Conservation (phyloP, 2,329 filamentous ascomycete genomes). For the Elsinoe fawcettii region DNA sequence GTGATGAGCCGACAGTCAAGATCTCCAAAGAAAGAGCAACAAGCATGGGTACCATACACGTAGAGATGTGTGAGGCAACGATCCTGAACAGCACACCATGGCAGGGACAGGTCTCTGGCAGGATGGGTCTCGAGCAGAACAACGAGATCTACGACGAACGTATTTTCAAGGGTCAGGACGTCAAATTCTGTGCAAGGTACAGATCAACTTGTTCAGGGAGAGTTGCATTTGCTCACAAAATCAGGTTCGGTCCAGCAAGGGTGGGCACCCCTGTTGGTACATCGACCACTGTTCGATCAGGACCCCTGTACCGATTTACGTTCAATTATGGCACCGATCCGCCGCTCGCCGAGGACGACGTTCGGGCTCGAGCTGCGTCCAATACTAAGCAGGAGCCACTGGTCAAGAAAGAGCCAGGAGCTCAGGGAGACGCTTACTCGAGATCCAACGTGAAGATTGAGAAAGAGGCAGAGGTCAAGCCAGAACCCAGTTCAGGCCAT, state of each 20-base stretch:
- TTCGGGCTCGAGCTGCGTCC: too few species aligned
- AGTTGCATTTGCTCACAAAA: not conserved
- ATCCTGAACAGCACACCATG: not conserved
- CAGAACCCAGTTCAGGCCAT: too few species aligned
- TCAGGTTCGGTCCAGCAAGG: not conserved
- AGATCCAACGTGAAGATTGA: too few species aligned
- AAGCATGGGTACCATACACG: not conserved
- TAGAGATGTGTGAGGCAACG: not conserved
- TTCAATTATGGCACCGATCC: not conserved
- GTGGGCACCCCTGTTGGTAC: not conserved
- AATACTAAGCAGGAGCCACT: not conserved
- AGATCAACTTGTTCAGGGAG: not conserved
- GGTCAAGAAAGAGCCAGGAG: not conserved
- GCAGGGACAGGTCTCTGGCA: too few species aligned
- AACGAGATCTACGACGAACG: not conserved
- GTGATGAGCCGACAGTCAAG: not conserved
- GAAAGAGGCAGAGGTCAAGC: too few species aligned
- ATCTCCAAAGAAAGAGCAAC: not conserved
- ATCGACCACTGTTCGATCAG: not conserved
- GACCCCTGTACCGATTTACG: not conserved
- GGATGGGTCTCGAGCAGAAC: too few species aligned
- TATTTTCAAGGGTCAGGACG: not conserved
- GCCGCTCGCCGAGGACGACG: not conserved
- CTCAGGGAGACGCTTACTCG: too few species aligned
- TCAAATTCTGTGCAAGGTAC: not conserved